Percentiles rank a stretch among this genome's conserved stretches.
Evolutionary conservation across 495 filamentous ascomycete genomes (phyloP).

Genomic region (Monascus purpureus): DNA sequence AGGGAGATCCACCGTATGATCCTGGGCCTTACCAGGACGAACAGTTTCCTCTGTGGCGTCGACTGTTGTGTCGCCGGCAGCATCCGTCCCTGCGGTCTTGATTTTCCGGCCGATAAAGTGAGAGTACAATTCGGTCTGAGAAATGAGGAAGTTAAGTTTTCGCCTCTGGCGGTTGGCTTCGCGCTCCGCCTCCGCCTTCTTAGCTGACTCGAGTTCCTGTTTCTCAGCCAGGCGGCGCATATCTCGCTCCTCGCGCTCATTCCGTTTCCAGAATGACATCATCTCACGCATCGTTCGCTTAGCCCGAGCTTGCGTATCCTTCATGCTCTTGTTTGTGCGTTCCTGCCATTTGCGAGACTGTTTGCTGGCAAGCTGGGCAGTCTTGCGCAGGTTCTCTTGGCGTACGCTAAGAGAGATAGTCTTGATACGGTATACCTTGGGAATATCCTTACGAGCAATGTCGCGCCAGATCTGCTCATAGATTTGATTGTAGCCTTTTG

Average conservation of each 20-base stretch:
- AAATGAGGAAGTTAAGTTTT: constrained; percentile 99
- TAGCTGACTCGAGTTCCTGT: constrained; percentile 91
- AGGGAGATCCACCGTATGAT: constrained; percentile 40
- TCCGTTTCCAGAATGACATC: constrained; percentile 99
- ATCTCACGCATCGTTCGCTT: constrained; percentile 99
- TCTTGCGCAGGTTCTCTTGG: constrained; percentile 89
- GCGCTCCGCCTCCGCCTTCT: constrained; percentile 90
- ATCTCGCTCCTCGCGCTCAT: constrained; percentile 94
- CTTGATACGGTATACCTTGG: constrained; percentile 78
- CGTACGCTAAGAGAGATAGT: constrained; percentile 68
- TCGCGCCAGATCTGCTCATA: constrained; percentile 98
- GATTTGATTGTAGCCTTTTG: constrained; percentile 90
- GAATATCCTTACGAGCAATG: constrained; percentile 82
- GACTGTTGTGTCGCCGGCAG: constrained; percentile 61
- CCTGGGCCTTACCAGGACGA: constrained; percentile 27
- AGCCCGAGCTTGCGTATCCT: constrained; percentile 91
- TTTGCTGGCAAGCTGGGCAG: constrained; percentile 90
- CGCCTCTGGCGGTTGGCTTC: constrained; percentile 95
- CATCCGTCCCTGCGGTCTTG: constrained; percentile 88
- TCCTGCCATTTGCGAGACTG: constrained; percentile 96
- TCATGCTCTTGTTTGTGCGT: constrained; percentile 93
- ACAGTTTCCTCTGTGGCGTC: constrained; percentile 37
- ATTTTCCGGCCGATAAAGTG: constrained; percentile 99
- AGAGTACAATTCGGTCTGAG: constrained; percentile 95
- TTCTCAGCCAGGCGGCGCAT: constrained; percentile 85